Conservation (phyloP, 2,329 filamentous ascomycete species). For the Pleoardoris graminearum region DNA sequence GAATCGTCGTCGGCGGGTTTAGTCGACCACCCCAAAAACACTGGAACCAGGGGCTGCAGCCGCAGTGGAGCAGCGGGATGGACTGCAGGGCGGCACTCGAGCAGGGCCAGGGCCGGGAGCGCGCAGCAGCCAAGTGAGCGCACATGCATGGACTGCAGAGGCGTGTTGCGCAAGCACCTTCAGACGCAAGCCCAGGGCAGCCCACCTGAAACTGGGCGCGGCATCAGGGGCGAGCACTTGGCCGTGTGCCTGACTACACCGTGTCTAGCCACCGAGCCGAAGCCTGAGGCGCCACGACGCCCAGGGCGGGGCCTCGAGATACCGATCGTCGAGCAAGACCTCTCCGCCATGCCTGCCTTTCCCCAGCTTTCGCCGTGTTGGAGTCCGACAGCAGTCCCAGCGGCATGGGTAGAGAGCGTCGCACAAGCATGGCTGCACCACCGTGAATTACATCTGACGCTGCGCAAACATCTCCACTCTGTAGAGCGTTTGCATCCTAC, state of each 20-base stretch:
- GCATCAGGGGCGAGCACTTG: background rate
- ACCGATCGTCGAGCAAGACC: slow-evolving; percentile 3
- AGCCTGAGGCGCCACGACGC: background rate
- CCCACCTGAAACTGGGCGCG: slow-evolving; percentile 8
- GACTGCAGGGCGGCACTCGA: background rate
- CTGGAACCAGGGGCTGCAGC: background rate
- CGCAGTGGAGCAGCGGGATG: background rate
- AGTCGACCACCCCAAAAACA: background rate
- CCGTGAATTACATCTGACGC: background rate
- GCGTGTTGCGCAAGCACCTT: slow-evolving; percentile 16
- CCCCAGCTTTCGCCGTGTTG: too few relatives aligned
- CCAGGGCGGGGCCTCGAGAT: too few relatives aligned
- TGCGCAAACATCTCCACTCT: background rate
- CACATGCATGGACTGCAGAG: slow-evolving; percentile 6
- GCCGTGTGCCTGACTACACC: slow-evolving; percentile 2
- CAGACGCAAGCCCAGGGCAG: slow-evolving; percentile 2
- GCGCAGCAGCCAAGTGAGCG: background rate
- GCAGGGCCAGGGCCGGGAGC: background rate
- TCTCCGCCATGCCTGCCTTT: too few relatives aligned
- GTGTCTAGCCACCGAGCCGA: background rate
- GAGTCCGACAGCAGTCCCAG: too few relatives aligned
- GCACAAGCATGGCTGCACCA: slow-evolving; percentile 9
- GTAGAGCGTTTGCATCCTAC: background rate
- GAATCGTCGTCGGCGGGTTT: slow-evolving; percentile 4
- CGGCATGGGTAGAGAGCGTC: background rate